phyloP scores from a whole-genome alignment of 164 flowering plant species.

The Magnolia officinalis region DNA sequence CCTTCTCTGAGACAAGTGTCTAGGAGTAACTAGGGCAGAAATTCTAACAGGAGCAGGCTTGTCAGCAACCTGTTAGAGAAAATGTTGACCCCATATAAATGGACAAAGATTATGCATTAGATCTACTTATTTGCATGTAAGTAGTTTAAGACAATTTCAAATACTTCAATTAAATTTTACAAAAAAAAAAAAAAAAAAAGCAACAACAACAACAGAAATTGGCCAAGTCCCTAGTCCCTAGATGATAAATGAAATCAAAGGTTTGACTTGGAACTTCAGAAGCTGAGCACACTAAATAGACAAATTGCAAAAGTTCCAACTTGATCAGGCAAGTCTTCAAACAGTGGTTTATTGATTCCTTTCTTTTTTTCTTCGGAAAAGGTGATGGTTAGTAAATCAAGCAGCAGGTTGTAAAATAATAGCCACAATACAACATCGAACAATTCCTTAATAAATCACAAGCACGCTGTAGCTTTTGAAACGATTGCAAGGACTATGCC shows the following conservation, averaged over 20 bases:
- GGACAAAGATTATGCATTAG: background rate
- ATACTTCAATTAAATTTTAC: background rate
- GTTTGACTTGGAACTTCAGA: no score
- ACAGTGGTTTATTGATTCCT: no score
- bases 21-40: slow-evolving; percentile 77
- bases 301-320: background rate
- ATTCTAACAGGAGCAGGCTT: slow-evolving; percentile 79
- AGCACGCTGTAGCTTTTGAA: no score
- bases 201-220: background rate
- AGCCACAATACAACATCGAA: background rate
- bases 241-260: no score
- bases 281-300: background rate
- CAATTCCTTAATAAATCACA: no score
- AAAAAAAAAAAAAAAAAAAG: background rate
- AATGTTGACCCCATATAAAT: background rate
- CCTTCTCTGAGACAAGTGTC: slow-evolving; percentile 84
- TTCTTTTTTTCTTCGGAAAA: no score
- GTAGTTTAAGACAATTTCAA: no score
- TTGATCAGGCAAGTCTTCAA: background rate
- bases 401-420: background rate
- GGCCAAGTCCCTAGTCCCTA: no score
- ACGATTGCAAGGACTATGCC: no score
- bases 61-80: slow-evolving; percentile 56
- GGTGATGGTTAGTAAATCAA: no score
- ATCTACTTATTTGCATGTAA: background rate